Evolutionary conservation across 331 rosid species (phyloP).

Genomic region (Malus hybrid): DNA sequence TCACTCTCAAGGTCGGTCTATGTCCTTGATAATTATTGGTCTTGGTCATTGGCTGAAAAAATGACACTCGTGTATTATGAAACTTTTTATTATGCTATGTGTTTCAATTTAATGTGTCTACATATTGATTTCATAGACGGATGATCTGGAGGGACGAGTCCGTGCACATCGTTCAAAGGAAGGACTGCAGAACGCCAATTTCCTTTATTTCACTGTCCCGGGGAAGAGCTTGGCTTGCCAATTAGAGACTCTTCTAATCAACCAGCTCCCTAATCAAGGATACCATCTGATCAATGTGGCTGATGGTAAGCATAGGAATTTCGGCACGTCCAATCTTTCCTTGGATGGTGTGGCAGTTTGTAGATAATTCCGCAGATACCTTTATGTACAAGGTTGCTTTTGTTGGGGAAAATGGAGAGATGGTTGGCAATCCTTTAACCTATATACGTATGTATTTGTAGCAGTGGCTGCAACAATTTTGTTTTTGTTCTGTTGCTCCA

Average conservation of each 20-base stretch:
- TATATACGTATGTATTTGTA: not conserved
- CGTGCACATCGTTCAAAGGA: conserved; percentile 62
- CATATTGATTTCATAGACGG: conserved; percentile 41
- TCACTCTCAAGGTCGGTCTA: not conserved
- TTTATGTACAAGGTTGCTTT: conserved; percentile 5
- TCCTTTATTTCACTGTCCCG: conserved; percentile 58
- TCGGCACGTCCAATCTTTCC: conserved; percentile 54
- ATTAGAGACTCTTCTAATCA: conserved; percentile 85
- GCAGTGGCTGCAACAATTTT: conserved; percentile 52
- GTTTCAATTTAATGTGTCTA: not conserved
- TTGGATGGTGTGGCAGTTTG: conserved; percentile 28
- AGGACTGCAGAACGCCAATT: conserved; percentile 53
- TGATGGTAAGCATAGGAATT: conserved; percentile 86
- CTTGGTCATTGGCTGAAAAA: not conserved
- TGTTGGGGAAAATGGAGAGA: not conserved
- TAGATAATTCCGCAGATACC: conserved; percentile 1
- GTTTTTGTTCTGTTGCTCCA: conserved; percentile 32
- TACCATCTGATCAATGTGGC: conserved; percentile 59
- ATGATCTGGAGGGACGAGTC: conserved; percentile 74
- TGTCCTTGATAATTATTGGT: not conserved
- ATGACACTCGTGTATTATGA: too few species aligned
- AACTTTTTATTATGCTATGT: too few species aligned
- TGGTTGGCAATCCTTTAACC: not conserved
- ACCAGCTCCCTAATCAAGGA: conserved; percentile 68
- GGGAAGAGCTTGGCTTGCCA: conserved; percentile 66